These are phyloP conservation scores for Entonaema liquescens DNA, from an alignment of 495 filamentous ascomycete genomes.

Conservation along the genomic window DNA sequence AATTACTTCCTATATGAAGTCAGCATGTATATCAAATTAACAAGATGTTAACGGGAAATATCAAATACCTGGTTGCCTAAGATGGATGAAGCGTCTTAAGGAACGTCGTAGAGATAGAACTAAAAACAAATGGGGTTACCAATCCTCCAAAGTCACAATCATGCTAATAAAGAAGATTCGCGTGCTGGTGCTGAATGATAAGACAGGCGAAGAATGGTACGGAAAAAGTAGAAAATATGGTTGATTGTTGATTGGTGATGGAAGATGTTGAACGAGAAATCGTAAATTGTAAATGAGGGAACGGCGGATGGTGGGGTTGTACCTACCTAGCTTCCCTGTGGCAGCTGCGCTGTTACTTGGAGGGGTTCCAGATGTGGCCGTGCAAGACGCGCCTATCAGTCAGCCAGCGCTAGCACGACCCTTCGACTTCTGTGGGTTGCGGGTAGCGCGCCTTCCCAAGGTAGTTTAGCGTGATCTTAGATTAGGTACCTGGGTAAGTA, in stretches of 20 bases:
- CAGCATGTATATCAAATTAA: not conserved
- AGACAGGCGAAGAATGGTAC: not conserved
- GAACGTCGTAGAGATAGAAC: not conserved
- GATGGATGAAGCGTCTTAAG: not conserved
- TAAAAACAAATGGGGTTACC: slow-evolving; percentile 2
- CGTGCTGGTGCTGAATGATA: not conserved
- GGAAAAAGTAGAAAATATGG: not conserved
- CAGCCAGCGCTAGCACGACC: too few species aligned
- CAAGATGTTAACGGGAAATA: not conserved
- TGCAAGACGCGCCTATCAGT: too few species aligned
- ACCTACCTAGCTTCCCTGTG: not conserved
- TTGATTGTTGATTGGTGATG: not conserved
- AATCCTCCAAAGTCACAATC: slow-evolving; percentile 10
- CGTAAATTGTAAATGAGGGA: not conserved
- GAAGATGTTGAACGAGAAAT: not conserved
- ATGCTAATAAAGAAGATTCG: slow-evolving; percentile 4
- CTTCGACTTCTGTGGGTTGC: too few species aligned
- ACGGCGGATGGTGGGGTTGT: not conserved
- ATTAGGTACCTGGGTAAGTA: too few species aligned
- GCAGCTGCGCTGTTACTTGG: not conserved
- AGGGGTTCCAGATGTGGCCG: slow-evolving; percentile 7
- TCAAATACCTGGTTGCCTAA: slow-evolving; percentile 2
- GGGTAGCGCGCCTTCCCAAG: too few species aligned
- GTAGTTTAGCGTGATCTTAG: too few species aligned
- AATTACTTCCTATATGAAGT: not conserved